Base-by-base conservation (phyloP, 1,139 yeast species). In the Trichomonascaceae sp. region DNA sequence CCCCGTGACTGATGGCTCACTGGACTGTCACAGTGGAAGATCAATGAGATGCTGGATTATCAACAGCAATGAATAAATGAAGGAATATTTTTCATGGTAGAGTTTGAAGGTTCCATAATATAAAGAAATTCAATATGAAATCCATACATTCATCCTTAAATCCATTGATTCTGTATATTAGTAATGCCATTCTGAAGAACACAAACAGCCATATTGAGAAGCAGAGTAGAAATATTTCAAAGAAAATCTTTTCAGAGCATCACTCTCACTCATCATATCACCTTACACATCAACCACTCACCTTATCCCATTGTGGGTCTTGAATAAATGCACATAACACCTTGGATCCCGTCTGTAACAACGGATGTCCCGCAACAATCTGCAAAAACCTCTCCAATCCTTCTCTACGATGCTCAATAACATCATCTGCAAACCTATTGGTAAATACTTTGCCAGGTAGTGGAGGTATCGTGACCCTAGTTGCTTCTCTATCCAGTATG, bases 321-420 rank as follows among this genome's bases (percentile, higher is more conserved):
- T 91, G 97, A 53, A 93, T 83, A 65, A 93, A 93, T 50, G 91
- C 86, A 56, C 85, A 84, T 60, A 93, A 76, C 0, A 87, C 82
- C 61, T 82, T 81, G n/a, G 93, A 83, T 0, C 96, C 96, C 0
- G 96, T 87, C 70, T 93, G 98, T 56, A 93, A 73, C 58, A 93
- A 73, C 1, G 99, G 99, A 68, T 93, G 99, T 9, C 96, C 96
- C 18, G 96, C 95, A 12, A 93, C 96, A 27, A 81, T 77, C 54
- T 80, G 79, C 46, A 93, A 69, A 70, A 95, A 93, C 65, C 81
- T 81, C 67, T 90, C 96, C 51, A 93, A 75, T 0, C 96, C 97
- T 61, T 79, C 83, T 56, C 96, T 76, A 63, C 99, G 78, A 56
- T 82, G 83, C 64, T 89, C 96, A 57, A 93, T 89, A 56, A 86